These are phyloP conservation scores for Aspergillus funiculosus DNA, from an alignment of 495 filamentous ascomycete species.

Conservation along the genomic window DNA sequence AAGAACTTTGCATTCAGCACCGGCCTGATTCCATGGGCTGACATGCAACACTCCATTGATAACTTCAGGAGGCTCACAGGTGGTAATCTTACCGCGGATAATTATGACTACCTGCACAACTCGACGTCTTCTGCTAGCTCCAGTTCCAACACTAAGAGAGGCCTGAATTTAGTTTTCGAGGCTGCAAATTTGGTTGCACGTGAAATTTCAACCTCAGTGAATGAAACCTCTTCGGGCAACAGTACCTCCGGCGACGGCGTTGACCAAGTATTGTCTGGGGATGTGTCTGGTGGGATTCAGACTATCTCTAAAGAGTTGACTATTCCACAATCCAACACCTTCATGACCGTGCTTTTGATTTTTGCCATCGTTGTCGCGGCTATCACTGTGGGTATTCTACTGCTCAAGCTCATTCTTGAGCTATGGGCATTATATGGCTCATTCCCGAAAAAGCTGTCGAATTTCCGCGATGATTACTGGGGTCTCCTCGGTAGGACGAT, in stretches of 20 bases:
- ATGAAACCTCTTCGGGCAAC: slow-evolving; percentile 29
- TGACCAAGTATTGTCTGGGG: slow-evolving; percentile 36
- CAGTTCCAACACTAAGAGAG: slow-evolving; percentile 48
- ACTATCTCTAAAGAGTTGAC: slow-evolving; percentile 69
- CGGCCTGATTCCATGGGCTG: slow-evolving; percentile 74
- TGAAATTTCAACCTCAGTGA: slow-evolving; percentile 43
- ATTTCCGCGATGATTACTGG: slow-evolving; percentile 96
- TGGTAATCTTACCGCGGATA: slow-evolving; percentile 77
- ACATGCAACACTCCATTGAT: slow-evolving; percentile 80
- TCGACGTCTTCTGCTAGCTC: too few species aligned
- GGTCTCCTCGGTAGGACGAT: slow-evolving; percentile 80
- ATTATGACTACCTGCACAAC: slow-evolving; percentile 66
- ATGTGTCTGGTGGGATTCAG: slow-evolving; percentile 65
- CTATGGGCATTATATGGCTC: slow-evolving; percentile 83
- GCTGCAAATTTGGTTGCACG: slow-evolving; percentile 46
- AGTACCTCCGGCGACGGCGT: slow-evolving; percentile 16
- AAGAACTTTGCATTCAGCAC: slow-evolving; percentile 93
- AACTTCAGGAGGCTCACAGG: slow-evolving; percentile 73
- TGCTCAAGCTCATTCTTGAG: slow-evolving; percentile 90
- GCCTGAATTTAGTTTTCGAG: slow-evolving; percentile 41
- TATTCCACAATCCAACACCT: slow-evolving; percentile 84
- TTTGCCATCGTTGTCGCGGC: slow-evolving; percentile 81
- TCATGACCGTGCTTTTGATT: slow-evolving; percentile 90
- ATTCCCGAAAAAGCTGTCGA: slow-evolving; percentile 73
- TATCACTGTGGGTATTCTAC: slow-evolving; percentile 78